Base-by-base conservation (phyloP, 345 rosid genomes). In the Murraya koenigii region DNA sequence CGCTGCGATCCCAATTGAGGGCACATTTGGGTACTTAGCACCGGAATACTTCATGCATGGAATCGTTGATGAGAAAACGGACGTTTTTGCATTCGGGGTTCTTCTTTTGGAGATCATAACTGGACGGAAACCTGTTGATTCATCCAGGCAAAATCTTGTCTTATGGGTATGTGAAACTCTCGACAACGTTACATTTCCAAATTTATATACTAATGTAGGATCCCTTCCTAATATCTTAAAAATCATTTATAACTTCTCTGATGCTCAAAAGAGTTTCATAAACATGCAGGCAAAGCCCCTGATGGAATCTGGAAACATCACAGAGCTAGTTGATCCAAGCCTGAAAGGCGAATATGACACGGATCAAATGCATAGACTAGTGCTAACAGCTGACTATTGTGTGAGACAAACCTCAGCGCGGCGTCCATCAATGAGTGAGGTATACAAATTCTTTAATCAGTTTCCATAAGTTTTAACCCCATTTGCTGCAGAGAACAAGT, bases 21-120 rank as follows among this genome's bases (percentile, higher is more conserved):
- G 98, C 32, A 95, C 99, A n/a, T 95, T 95, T n/a, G 98, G 99
- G 32, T 95, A 93, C 84, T 75, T 95, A 72, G 99, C 99, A 69
- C 98, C 98, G 1, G 99, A 95, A 80, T 95, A 94, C 82, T 93
- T 93, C 81, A 88, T 95, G 98, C 90, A 95, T 61, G 99, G 99
- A 74, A 88, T 93, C 19, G 95, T 95, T 5, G 98, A 93, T 80
- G 98, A 95, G 84, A 95, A 95, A 82, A 95, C 91, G 26, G 99
- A 95, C 75, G 97, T 95, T 30, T 93, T 87, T 71, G 90, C 99
- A 8, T 95, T 95, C 32, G 97, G 98, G 23, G 87, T 93, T 77
- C 94, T 95, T 63, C 94, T 95, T 23, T 69, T 95, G 62, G 99
- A 93, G 90, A 92, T 95, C 78, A 74, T 92, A 41, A 89, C 95